Base-by-base conservation (phyloP, 1,284 basidiomycete species). In the Heterobasidion irregulare region DNA sequence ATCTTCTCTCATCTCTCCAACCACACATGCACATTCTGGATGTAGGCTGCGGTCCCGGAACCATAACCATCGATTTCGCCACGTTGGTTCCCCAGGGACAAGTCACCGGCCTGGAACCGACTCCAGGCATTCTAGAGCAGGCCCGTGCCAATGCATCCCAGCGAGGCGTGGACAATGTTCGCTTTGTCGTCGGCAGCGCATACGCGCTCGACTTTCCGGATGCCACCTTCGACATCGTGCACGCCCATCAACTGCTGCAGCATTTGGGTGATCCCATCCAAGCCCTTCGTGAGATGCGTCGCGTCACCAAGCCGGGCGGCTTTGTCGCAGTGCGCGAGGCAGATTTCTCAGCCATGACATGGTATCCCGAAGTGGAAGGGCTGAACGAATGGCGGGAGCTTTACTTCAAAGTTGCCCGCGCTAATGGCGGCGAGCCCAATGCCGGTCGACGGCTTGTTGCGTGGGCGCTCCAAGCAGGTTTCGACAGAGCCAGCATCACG, bases 31-130 rank as follows among this genome's bases (percentile, higher is more conserved):
- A 65, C 56, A 68, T 77, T 57, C 72, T 77, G 48, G 76, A 77
- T 56, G 61, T 77, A 45, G 75, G 75, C 9, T 78, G 73, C 54
- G 75, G 76, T 0, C 75, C 75, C 0, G 76, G 75, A 0, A 75
- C 72, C 12, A 77, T 77, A 60, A 74, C 72, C 1, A 58, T 62
- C 46, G 73, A 73, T 57, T 62, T 78, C 16, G 75, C 75, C 6
- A 57, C 55, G 0, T 67, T 68, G 56, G 70, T 74, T 33, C 70
- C 73, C 1, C 53, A 71, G 26, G 75, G 75, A 0, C 65, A 69
- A n/a, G 68, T 76, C 53, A 70, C 67, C 10, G 75, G 73, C 1
- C 54, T 77, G 52, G 75, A 78, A 46, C 56, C 63, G 44, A 62
- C 62, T 12, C 44, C 59, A 38, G 62, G 65, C 12, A 62, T 69